Evolutionary conservation across 345 rosid genomes (phyloP), one percentile per base, ranked within the genome.

Genomic region (Garcia nutans): DNA sequence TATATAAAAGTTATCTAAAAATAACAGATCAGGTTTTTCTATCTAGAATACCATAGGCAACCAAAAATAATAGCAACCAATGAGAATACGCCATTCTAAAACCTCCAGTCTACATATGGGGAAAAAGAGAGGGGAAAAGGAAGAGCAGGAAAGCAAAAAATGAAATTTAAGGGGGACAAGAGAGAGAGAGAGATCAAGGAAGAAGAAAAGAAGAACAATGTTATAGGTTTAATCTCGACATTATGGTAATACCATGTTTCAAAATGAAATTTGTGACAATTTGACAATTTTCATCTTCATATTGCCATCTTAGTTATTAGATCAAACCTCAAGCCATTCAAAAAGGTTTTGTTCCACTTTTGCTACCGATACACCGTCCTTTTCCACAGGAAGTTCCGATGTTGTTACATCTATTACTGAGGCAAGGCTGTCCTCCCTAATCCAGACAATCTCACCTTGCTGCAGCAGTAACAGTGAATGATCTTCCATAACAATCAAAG

Each of bases 401-500:
- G 89, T 88, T 65, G 95, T 89, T 22, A 89, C 97, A 80, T 90
- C 97, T 79, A 89, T 77, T 74, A 96, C 79, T 79, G 99, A 96
- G 41, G 98, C 98, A 73, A 96, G 88, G 75, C 89, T 90, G 77
- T 96, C 99, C 87, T 96, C 98, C 83, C 99, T 91, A 62, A 88
- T 87, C 99, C 99, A 96, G 68, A 96, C 99, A 80, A 91, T 84
- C 81, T 76, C 90, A 69, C 97, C 97, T 84, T 96, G 99, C 78
- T 96, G 99, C 76, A 93, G 82, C 79, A 96, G 85, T 79, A 92
- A 84, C 44, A 96, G 86, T 52, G 99, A 93, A 86, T 93, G 98
- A 84, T 96, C 98, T 88, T 96, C 99, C 99, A 96, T 91, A 74
- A 93, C 91, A 74, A 96, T 86, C 85, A 93, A 89, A n/a, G 89